Evolutionary conservation across 176 grass and related monocot genomes (phyloP).

Genomic region (Zoysia japonica): DNA sequence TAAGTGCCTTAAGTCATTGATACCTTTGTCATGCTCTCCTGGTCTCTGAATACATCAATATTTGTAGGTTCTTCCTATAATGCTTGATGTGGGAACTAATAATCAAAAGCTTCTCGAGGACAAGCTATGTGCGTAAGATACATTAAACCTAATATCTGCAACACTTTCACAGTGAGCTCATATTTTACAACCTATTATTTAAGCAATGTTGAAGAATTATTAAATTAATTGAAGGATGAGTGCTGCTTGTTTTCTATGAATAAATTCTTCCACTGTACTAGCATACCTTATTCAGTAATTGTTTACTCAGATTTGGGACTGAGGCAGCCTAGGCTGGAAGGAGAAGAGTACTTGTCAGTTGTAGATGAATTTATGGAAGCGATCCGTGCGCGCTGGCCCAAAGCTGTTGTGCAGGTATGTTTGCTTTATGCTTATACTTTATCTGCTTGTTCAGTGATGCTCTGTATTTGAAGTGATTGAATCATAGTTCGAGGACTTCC

Average conservation of each 20-base stretch:
- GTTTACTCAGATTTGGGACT: slow-evolving; percentile 87
- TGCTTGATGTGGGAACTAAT: slow-evolving; percentile 96
- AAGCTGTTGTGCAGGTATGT: slow-evolving; percentile 91
- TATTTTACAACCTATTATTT: neutral
- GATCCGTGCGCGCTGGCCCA: slow-evolving; percentile 84
- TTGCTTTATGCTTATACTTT: slow-evolving; percentile 19
- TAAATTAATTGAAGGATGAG: slow-evolving; percentile 17
- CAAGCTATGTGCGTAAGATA: slow-evolving; percentile 91
- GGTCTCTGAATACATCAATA: neutral
- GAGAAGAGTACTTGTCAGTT: slow-evolving; percentile 86
- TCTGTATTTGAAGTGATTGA: slow-evolving; percentile 18
- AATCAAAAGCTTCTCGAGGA: slow-evolving; percentile 90
- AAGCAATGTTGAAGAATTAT: slow-evolving; percentile 27
- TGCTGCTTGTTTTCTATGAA: slow-evolving; percentile 21
- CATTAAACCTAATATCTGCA: slow-evolving; percentile 29
- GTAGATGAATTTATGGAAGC: slow-evolving; percentile 99
- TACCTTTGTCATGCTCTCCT: neutral
- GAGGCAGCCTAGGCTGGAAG: slow-evolving; percentile 89
- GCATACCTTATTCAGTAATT: slow-evolving; percentile 27
- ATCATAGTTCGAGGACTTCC: slow-evolving; percentile 96
- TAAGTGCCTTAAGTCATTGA: neutral
- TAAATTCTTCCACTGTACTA: slow-evolving; percentile 2
- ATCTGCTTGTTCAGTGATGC: slow-evolving; percentile 16
- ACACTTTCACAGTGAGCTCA: neutral
- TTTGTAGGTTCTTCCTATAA: slow-evolving; percentile 86